phyloP scores from a whole-genome alignment of 208 protist genomes.

The Trypanosoma vivax region DNA sequence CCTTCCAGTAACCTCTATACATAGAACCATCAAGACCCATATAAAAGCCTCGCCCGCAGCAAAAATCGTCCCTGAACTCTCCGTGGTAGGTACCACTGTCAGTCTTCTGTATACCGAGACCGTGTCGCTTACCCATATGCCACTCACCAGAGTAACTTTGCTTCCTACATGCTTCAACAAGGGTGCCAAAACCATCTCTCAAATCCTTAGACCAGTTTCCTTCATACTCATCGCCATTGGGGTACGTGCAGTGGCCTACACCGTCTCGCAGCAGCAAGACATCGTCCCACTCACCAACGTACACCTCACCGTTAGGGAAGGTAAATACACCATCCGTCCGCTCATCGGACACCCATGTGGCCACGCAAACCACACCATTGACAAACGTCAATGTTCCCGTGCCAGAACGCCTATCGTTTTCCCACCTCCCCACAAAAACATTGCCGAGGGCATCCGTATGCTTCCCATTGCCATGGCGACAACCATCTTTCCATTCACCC shows the following conservation, averaged over 20 bases:
- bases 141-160: slow-evolving; percentile 77
- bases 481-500: slow-evolving; percentile 49
- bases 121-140: slow-evolving; percentile 51
- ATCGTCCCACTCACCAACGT: slow-evolving; percentile 67
- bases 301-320: slow-evolving; percentile 75
- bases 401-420: slow-evolving; percentile 44
- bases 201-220: slow-evolving; percentile 69
- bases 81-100: slow-evolving; percentile 74
- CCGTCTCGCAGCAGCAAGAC: slow-evolving; percentile 45
- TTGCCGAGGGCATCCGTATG: slow-evolving; percentile 35
- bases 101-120: slow-evolving; percentile 52
- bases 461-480: slow-evolving; percentile 50
- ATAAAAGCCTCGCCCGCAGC: slow-evolving; percentile 65
- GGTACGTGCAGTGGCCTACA: slow-evolving; percentile 61
- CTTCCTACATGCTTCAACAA: slow-evolving; percentile 13
- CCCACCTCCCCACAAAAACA: slow-evolving; percentile 65
- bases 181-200: slow-evolving; percentile 55
- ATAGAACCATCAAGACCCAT: slow-evolving; percentile 46
- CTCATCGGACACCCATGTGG: slow-evolving; percentile 46
- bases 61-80: slow-evolving; percentile 36
- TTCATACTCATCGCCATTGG: slow-evolving; percentile 69
- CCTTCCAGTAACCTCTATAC: slow-evolving; percentile 74
- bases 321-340: slow-evolving; percentile 47
- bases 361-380: slow-evolving; percentile 58
- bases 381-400: slow-evolving; percentile 42